A percentile compares a stretch with the other conserved stretches of the same genome.
Evolutionary conservation across 768 basidiomycete species (phyloP).

Genomic region (Lactifluus hygrophoroides): DNA sequence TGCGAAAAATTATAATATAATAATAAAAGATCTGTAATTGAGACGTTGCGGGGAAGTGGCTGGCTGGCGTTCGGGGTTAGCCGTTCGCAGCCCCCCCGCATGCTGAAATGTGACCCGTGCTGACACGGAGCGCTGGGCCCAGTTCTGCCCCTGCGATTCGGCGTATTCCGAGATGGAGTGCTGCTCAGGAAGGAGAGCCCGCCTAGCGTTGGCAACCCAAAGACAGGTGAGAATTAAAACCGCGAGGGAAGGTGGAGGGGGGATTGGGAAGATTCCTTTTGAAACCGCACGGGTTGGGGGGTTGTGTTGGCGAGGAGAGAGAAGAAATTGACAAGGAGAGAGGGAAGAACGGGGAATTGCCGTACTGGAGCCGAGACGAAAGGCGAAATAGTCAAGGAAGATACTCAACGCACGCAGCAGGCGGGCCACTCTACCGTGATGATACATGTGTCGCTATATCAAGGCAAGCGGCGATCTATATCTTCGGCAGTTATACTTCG

Average conservation of each 20-base stretch:
- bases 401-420: neutral
- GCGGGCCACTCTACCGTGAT: slow-evolving; percentile 17
- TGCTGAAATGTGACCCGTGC: too few relatives aligned
- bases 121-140: slow-evolving; percentile 9
- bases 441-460: neutral
- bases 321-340: slow-evolving; percentile 10
- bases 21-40: neutral
- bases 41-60: slow-evolving; percentile 16
- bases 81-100: too few relatives aligned
- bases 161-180: slow-evolving; percentile 5
- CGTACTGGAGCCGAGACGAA: slow-evolving; percentile 13
- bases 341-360: slow-evolving; percentile 6
- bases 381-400: slow-evolving; percentile 12
- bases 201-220: neutral
- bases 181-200: neutral
- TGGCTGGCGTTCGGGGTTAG: slow-evolving; percentile 6
- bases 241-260: neutral
- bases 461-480: slow-evolving; percentile 17
- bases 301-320: neutral
- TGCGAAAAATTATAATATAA: neutral
- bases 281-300: neutral
- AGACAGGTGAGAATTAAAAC: neutral
- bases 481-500: slow-evolving; percentile 7
- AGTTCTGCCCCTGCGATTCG: neutral
- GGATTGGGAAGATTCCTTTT: neutral